Base-by-base conservation (phyloP, 495 filamentous ascomycete species). In the Glarea lozoyensis region DNA sequence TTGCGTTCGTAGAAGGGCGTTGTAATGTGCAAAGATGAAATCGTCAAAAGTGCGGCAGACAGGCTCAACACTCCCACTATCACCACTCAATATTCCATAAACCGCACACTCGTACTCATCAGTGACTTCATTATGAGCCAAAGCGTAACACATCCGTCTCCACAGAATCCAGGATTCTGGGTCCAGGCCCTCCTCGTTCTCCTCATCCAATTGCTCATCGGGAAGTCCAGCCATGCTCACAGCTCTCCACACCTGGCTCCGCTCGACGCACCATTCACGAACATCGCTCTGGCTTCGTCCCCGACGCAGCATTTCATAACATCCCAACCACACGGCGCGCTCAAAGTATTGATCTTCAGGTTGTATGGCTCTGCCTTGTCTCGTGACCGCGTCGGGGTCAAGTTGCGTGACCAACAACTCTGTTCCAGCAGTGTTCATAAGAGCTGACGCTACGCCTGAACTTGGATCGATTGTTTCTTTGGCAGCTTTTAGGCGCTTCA, bases 21-120 rank as follows among this genome's bases (percentile, higher is more conserved):
- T 95, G 69, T 89, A 92, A 54, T 86, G 79, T 6, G 81, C 82
- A 54, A 89, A 97, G n/a, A 96, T 73, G 48, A 82, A 77, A 59
- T 98, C 92, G 47, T 97, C 87, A 82, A 85, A 94, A 27, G 74
- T 77, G 31, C 71, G 68, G 60, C 86, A 92, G 11, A 90, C 76
- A 48, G 75, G 75, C 54, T 84, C 72, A 10, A 88, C 86, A 31
- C 82, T 79, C 25, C 76, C 66, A 5, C 86, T 67, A 55, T 96
- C 84, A 30, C 93, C 93, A 31, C 83, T 81, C 37, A 98, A 72
- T 16, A 93, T 67, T 16, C 84, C 88, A 54, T 94, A 96, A 1
- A 96, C 88, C 18, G 90, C 92, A 21, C 77, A 73, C 64, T 98
- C 87, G 56, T 85, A 90, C 20, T 84, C 76, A 41, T 79, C 75